Conservation (phyloP, 2,329 filamentous ascomycete genomes). For the Penicillium palitans region DNA sequence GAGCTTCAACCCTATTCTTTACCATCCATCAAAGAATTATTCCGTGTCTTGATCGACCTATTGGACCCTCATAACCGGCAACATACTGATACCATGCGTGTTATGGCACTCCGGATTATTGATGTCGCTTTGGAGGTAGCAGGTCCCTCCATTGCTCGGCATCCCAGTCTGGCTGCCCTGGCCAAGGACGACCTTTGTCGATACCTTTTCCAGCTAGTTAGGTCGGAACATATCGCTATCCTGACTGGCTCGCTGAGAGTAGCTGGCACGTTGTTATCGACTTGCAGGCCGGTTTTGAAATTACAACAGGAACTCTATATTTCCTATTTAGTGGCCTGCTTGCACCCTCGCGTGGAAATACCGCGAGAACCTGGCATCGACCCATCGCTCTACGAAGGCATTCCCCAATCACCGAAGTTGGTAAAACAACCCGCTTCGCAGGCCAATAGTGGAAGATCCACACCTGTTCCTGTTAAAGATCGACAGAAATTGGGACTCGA, state of each 20-base stretch:
- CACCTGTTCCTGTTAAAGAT: constrained; percentile 88
- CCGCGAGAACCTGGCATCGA: constrained; percentile 88
- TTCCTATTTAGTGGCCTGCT: constrained; percentile 88
- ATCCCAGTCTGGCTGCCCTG: constrained; percentile 81
- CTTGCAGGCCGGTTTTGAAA: constrained; percentile 86
- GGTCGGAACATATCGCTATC: constrained; percentile 94
- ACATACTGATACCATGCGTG: constrained; percentile 90
- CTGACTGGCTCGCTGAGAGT: constrained; percentile 91
- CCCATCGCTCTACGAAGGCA: constrained; percentile 85
- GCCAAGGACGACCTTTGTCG: constrained; percentile 92
- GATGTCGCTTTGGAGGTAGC: constrained; percentile 96
- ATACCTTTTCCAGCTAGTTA: constrained; percentile 91
- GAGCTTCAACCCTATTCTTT: constrained; percentile 85
- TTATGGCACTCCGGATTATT: constrained; percentile 96
- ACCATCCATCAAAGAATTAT: constrained; percentile 90
- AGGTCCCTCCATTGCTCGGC: constrained; percentile 88
- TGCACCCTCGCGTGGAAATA: constrained; percentile 93
- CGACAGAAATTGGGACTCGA: constrained; percentile 90
- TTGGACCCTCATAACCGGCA: constrained; percentile 89
- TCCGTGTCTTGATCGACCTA: constrained; percentile 89
- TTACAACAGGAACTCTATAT: constrained; percentile 95
- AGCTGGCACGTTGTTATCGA: constrained; percentile 84
- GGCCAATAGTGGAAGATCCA: constrained; percentile 75
- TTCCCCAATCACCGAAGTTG: constrained; percentile 85
- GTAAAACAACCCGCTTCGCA: constrained; percentile 78